These are phyloP conservation scores for Plasmodium sp. DNA, from an alignment of 169 alveolate species.

Conservation along the genomic window DNA sequence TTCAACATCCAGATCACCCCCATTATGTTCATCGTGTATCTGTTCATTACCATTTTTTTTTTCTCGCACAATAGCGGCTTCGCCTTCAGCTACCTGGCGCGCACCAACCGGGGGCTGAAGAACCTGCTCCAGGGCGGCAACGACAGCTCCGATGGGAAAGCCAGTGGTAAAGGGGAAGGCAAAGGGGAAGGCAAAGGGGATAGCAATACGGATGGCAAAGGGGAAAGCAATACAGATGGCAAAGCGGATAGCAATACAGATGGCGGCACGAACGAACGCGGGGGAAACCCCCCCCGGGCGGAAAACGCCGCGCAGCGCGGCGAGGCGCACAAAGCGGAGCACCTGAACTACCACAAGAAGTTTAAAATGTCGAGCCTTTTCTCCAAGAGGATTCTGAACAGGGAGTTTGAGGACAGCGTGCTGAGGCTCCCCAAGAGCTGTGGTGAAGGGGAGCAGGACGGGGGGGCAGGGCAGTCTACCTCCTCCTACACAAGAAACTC, in stretches of 20 bases:
- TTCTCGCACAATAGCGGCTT: conserved; percentile 64
- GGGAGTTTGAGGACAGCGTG: conserved; percentile 28
- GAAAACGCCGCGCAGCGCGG: neutral
- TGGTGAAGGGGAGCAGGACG: neutral
- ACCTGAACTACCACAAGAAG: conserved; percentile 32
- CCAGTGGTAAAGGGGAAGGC: neutral
- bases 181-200: neutral
- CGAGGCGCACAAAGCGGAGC: conserved; percentile 4
- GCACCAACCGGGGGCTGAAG: conserved; percentile 39
- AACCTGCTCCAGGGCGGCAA: conserved; percentile 18
- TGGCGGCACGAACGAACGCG: no score
- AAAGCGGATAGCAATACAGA: neutral
- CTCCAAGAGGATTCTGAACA: conserved; percentile 40
- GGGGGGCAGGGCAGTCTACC: neutral
- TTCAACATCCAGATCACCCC: conserved; percentile 70
- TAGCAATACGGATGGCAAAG: neutral
- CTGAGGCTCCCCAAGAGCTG: conserved; percentile 1
- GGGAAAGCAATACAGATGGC: neutral
- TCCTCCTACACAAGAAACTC: neutral
- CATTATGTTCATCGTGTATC: conserved; percentile 37
- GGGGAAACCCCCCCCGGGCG: neutral
- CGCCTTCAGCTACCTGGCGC: conserved; percentile 37
- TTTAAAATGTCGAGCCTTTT: conserved; percentile 27
- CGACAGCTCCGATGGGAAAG: neutral
- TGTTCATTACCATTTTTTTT: conserved; percentile 63